phyloP scores from a whole-genome alignment of 805 yeast genomes.

The Candida silvicultrix region DNA sequence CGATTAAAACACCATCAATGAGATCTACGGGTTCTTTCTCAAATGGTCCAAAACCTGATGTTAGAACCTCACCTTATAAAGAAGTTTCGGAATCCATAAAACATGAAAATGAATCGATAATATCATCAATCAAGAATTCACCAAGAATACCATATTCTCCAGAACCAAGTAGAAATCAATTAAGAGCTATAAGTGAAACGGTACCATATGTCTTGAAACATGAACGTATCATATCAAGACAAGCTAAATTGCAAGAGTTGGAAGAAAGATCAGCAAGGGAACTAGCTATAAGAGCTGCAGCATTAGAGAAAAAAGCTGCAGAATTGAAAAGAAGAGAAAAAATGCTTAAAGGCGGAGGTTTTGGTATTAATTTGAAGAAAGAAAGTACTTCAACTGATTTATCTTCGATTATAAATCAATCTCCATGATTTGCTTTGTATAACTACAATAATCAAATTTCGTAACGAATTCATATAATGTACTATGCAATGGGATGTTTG shows the following conservation, averaged over 20 bases:
- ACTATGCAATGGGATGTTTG: no score
- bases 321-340: constrained; percentile 37
- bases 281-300: constrained; percentile 66
- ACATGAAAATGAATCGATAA: constrained; percentile 24
- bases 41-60: constrained; percentile 9
- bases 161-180: constrained; percentile 47
- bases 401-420: constrained; percentile 29
- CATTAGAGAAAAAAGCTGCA: constrained; percentile 65
- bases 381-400: constrained; percentile 46
- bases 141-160: constrained; percentile 25
- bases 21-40: constrained; percentile 5
- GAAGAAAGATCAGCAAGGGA: constrained; percentile 76
- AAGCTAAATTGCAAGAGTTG: constrained; percentile 71
- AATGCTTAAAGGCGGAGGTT: constrained; percentile 26
- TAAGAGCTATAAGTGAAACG: constrained; percentile 75
- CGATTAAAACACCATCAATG: constrained; percentile 11
- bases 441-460: background rate
- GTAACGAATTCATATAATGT: background rate
- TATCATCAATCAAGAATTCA: constrained; percentile 29
- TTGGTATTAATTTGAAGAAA: constrained; percentile 24
- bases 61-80: constrained; percentile 29
- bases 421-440: background rate
- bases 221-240: constrained; percentile 67
- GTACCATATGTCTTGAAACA: constrained; percentile 81
- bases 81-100: constrained; percentile 29